phyloP scores from a whole-genome alignment of 441 rosid genomes.

The Croton setiger region DNA sequence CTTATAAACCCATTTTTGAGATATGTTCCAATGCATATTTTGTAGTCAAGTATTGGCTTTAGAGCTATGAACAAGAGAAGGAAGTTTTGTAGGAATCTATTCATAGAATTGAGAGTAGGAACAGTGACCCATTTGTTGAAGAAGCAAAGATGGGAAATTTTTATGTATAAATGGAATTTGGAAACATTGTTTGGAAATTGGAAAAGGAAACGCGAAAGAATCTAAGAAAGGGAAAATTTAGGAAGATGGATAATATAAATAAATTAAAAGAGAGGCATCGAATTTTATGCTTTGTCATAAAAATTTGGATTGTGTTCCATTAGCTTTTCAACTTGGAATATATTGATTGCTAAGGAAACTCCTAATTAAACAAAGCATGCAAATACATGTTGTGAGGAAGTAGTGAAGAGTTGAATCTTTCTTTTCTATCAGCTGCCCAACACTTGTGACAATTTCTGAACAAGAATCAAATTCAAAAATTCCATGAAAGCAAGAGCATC shows the following conservation, averaged over 20 bases:
- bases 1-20: background rate
- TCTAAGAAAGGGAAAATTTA: background rate
- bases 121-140: background rate
- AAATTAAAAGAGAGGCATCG: constrained; percentile 3
- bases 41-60: background rate
- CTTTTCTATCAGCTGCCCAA: too few relatives aligned
- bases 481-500: too few relatives aligned
- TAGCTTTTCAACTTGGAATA: constrained; percentile 19
- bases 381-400: background rate
- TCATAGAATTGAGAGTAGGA: background rate
- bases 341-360: constrained; percentile 19
- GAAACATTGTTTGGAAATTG: background rate
- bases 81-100: background rate
- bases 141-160: background rate
- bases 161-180: background rate
- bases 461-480: too few relatives aligned
- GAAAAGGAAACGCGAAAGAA: background rate
- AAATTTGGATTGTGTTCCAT: background rate
- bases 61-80: background rate
- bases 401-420: background rate
- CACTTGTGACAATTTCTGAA: too few relatives aligned
- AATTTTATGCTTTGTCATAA: constrained; percentile 4
- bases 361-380: background rate
- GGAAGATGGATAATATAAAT: background rate
- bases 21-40: background rate